Base-by-base conservation (phyloP, 345 rosid species). In the Turnera subulata region DNA sequence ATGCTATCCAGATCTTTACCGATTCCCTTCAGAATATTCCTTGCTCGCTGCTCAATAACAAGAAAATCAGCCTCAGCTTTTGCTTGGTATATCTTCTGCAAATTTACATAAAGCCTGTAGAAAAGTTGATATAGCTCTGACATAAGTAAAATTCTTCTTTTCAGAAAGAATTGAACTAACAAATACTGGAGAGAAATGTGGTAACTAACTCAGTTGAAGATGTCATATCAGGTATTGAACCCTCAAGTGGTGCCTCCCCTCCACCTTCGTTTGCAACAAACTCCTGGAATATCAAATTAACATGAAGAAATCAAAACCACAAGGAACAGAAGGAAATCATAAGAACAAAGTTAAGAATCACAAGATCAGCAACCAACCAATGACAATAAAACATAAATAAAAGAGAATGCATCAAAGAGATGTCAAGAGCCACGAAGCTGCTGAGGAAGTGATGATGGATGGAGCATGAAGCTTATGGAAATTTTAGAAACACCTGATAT, bases 211-310 rank as follows among this genome's bases (percentile, higher is more conserved):
- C 99, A 23, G 99, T 92, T 67, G 99, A 89, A 67, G 99, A 92
- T 25, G 99, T 92, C 96, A 92, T 92, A 78, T 92, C 99, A 11
- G 97, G 99, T 53, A 92, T 86, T n/a, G 92, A 85, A 39, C 99
- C 99, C 80, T 89, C 97, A 53, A 93, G 96, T 17, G 99, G 99
- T 65, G 76, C 88, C 73, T 89, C 99, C 35, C 91, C 94, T 59
- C 70, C 71, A 37, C 99, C 97, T 85, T 93, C 97, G 75, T 80
- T 79, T 44, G 57, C 65, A 71, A 93, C 78, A 75, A 93, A 93
- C 62, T 93, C 99, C 99, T 93, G 69, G 53, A 59, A 52, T 51
- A 29, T 26, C 63, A 72, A 29, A 63, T 63, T 38, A 23, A 46
- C 35, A 20, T 65, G n/a, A 54, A 47, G 39, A 58, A 50, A 53